phyloP scores from a whole-genome alignment of 495 filamentous ascomycete species.

The Aspergillus incahuasiensis region DNA sequence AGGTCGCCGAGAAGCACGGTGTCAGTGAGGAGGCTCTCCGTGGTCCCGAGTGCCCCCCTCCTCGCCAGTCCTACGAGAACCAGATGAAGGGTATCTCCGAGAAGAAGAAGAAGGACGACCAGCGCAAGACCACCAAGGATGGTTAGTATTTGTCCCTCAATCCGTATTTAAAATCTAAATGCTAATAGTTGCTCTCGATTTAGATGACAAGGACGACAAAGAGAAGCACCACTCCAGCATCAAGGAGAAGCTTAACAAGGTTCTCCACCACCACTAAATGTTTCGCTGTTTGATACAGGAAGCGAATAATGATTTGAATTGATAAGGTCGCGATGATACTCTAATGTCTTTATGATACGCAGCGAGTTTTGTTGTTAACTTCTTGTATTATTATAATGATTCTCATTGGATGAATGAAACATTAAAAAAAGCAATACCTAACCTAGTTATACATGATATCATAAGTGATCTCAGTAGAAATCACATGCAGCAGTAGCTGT shows the following conservation, averaged over 20 bases:
- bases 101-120: conserved; percentile 9
- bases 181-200: neutral
- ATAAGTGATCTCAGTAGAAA: too few relatives aligned
- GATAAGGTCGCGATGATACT: neutral
- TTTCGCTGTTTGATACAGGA: neutral
- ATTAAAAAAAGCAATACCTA: too few relatives aligned
- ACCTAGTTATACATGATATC: neutral
- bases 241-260: neutral
- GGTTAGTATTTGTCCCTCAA: neutral
- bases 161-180: neutral
- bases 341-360: neutral
- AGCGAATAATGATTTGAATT: too few relatives aligned
- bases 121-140: neutral
- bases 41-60: conserved; percentile 30
- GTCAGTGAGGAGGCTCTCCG: conserved; percentile 34
- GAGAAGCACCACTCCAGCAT: neutral
- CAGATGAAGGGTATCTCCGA: conserved; percentile 11
- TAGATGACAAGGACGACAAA: neutral
- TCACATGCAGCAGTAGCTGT: too few relatives aligned
- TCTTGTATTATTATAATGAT: neutral
- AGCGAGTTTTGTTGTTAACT: neutral
- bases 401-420: neutral
- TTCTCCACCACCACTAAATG: neutral
- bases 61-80: conserved; percentile 25
- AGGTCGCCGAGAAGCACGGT: conserved; percentile 4